Evolutionary conservation across 2,329 filamentous ascomycete species (phyloP).

Genomic region (Aspergillus tamarii): DNA sequence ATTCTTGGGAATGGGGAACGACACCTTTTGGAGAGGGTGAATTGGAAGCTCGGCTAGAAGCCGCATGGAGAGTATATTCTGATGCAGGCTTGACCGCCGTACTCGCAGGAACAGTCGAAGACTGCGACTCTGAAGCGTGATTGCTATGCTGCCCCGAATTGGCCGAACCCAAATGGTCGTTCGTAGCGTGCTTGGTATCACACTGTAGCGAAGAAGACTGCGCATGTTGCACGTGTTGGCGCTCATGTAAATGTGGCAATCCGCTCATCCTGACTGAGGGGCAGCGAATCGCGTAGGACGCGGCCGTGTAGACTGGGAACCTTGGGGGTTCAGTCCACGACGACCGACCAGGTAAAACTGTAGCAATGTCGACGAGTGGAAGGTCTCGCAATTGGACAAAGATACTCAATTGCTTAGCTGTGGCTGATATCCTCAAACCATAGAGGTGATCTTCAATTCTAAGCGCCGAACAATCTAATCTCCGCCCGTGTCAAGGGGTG

Average conservation of each 20-base stretch:
- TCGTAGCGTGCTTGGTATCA: constrained; percentile 19
- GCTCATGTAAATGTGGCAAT: constrained; percentile 17
- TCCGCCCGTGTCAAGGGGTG: constrained; percentile 25
- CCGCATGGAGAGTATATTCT: not conserved
- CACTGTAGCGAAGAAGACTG: constrained; percentile 24
- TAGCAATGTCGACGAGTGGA: not conserved
- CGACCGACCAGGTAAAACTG: not conserved
- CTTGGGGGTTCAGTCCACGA: not conserved
- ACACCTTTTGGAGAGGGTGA: not conserved
- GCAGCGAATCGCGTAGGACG: constrained; percentile 6
- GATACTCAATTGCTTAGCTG: not conserved
- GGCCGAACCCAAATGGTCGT: not conserved
- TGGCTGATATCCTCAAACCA: not conserved
- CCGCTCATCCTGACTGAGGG: constrained; percentile 14
- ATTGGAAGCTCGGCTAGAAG: not conserved
- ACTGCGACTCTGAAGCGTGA: not conserved
- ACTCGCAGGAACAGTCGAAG: not conserved
- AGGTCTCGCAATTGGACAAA: not conserved
- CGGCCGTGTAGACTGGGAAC: constrained; percentile 10
- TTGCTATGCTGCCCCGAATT: not conserved
- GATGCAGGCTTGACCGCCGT: not conserved
- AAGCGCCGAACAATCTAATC: constrained; percentile 20
- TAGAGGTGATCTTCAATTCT: constrained; percentile 4
- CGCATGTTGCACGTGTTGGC: constrained; percentile 24
- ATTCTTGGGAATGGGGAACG: not conserved